Conservation (phyloP, 306 rosid species). For the Cucumis sativus region Cucumber_9930_V3 NC_026655.2:4504501-4505000, state of each 20-base stretch:
- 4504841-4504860: constrained; percentile 36
- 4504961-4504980: constrained; percentile 87
- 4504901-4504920: constrained; percentile 80
- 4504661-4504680: constrained; percentile 74
- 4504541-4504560: constrained; percentile 2
- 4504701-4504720: constrained; percentile 83
- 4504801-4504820: constrained; percentile 84
- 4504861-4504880: constrained; percentile 89
- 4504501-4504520: background rate
- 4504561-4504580: background rate
- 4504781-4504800: constrained; percentile 80
- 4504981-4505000: constrained; percentile 93
- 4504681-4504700: constrained; percentile 97
- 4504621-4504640: constrained; percentile 61
- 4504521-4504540: background rate
- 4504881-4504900: constrained; percentile 74
- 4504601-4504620: background rate
- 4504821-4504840: constrained; percentile 77
- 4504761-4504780: constrained; percentile 67
- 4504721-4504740: constrained; percentile 70
- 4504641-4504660: constrained; percentile 59
- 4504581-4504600: background rate
- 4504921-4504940: constrained; percentile 69
- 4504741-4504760: constrained; percentile 81
- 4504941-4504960: constrained; percentile 60